Percentiles rank a stretch among this genome's conserved stretches.
Evolutionary conservation across 257 asterid genomes (phyloP).

Genomic region (Nicotiana tabacum): DNA sequence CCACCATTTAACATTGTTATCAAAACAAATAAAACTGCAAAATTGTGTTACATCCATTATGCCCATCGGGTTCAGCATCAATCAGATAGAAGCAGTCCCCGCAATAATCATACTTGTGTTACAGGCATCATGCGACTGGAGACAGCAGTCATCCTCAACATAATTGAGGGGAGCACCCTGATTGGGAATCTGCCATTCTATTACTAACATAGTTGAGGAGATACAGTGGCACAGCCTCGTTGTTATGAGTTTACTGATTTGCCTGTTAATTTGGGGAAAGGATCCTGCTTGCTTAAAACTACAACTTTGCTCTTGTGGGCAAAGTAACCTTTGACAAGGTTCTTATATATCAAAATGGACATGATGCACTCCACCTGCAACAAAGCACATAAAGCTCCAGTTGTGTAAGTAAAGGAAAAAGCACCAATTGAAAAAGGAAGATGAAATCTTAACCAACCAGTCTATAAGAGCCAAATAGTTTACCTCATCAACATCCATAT

Average conservation of each 20-base stretch:
- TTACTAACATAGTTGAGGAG: not conserved
- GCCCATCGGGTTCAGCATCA: not conserved
- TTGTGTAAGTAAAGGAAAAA: not conserved
- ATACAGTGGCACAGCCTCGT: not conserved
- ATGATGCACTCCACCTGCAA: slow-evolving; percentile 91
- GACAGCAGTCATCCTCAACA: not conserved
- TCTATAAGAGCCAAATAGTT: not conserved
- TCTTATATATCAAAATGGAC: slow-evolving; percentile 83
- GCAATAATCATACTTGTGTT: not conserved
- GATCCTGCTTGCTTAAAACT: slow-evolving; percentile 92
- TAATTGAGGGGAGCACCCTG: not conserved
- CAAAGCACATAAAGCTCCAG: not conserved
- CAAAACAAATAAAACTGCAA: not conserved
- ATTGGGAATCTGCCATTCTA: not conserved
- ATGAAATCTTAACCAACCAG: not conserved
- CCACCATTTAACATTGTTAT: not conserved
- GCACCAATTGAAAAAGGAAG: not conserved
- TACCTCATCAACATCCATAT: slow-evolving; percentile 94
- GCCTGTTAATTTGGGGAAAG: slow-evolving; percentile 87
- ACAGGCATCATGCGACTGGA: not conserved
- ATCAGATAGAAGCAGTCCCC: not conserved
- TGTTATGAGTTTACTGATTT: slow-evolving; percentile 59
- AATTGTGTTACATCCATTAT: not conserved
- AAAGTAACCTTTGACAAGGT: slow-evolving; percentile 86
- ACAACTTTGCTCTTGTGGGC: slow-evolving; percentile 97